Base-by-base conservation (phyloP, 768 basidiomycete species). In the Mycena leptocephala region DNA sequence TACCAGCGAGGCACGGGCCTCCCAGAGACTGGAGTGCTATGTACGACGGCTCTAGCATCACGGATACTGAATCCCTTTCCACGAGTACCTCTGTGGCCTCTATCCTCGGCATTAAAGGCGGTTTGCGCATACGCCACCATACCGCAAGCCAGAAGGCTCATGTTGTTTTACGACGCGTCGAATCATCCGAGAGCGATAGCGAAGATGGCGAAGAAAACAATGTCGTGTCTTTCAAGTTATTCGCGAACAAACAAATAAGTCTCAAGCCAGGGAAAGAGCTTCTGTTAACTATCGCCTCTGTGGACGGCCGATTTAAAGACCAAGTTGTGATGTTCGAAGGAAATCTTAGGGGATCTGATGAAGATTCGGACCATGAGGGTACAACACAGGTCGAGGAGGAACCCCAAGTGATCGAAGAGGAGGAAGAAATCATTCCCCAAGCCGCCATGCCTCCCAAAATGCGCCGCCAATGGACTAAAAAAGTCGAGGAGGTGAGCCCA, bases 191-290 rank as follows among this genome's bases (percentile, higher is more conserved):
- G 32, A 87, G 89, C 78, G 84, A 89, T 13, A 83, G 80, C 68
- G 88, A 88, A 66, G 87, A 87, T 65, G 87, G 81, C 13, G 83
- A 85, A n/a, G 82, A 83, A 24, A 79, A 82, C 28, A 80, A 84
- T 33, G 80, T 89, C 70, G 88, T 90, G 46, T 90, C 89, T 82
- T 95, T 93, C 81, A 90, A 88, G 80, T 85, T 95, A 16, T 92
- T 93, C 81, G 92, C 94, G 5, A 89, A 90, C 79, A 95, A 95
- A 86, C 86, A 91, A 75, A 92, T 95, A 81, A 92, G 92, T 80
- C 89, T 93, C 79, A 93, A 90, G 80, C 91, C 93, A 16, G 93
- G 93, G 72, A 93, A 93, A 83, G 92, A 93, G 84, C 90, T 95
- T 65, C 86, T 94, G 59, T 87, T 95, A 68, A 88, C 92, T 8